Conservation (phyloP, 1,284 basidiomycete genomes). For the Ustilago crameri region DNA sequence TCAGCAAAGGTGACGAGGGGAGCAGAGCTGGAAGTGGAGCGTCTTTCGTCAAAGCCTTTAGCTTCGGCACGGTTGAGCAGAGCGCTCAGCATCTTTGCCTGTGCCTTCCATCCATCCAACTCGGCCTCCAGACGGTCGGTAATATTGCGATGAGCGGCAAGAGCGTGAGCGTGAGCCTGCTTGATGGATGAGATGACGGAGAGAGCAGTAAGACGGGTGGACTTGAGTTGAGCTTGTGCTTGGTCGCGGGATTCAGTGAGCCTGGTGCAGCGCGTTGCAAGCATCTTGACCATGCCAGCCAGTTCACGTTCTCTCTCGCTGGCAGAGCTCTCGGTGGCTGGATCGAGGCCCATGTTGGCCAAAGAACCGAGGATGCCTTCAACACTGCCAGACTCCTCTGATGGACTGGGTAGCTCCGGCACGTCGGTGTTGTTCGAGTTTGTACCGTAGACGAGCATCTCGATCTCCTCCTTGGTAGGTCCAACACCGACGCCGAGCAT, state of each 20-base stretch:
- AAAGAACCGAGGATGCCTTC: slow-evolving; percentile 40
- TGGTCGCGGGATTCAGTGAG: slow-evolving; percentile 37
- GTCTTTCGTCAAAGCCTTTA: slow-evolving; percentile 43
- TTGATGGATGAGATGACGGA: slow-evolving; percentile 61
- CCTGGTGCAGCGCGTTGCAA: slow-evolving; percentile 37
- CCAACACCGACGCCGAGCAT: slow-evolving; percentile 56
- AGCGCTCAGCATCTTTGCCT: slow-evolving; percentile 64
- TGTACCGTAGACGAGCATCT: slow-evolving; percentile 56
- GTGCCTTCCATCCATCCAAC: slow-evolving; percentile 60
- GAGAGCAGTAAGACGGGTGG: slow-evolving; percentile 62
- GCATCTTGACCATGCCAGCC: slow-evolving; percentile 51
- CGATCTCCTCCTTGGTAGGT: slow-evolving; percentile 58
- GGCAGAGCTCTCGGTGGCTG: slow-evolving; percentile 17
- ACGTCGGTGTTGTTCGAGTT: slow-evolving; percentile 17
- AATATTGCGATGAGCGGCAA: slow-evolving; percentile 52
- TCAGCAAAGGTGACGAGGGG: slow-evolving; percentile 34
- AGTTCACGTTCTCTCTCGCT: slow-evolving; percentile 49
- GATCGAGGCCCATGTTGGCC: slow-evolving; percentile 52
- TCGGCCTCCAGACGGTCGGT: slow-evolving; percentile 63
- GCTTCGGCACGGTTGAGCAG: slow-evolving; percentile 58
- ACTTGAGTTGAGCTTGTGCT: slow-evolving; percentile 46
- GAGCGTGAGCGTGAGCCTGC: slow-evolving; percentile 59
- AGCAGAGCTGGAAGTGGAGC: slow-evolving; percentile 17
- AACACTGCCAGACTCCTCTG: slow-evolving; percentile 30
- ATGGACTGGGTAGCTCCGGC: slow-evolving; percentile 11